These are phyloP conservation scores for Xylariales sp. DNA, from an alignment of 2,329 filamentous ascomycete species.

Conservation along the genomic window DNA sequence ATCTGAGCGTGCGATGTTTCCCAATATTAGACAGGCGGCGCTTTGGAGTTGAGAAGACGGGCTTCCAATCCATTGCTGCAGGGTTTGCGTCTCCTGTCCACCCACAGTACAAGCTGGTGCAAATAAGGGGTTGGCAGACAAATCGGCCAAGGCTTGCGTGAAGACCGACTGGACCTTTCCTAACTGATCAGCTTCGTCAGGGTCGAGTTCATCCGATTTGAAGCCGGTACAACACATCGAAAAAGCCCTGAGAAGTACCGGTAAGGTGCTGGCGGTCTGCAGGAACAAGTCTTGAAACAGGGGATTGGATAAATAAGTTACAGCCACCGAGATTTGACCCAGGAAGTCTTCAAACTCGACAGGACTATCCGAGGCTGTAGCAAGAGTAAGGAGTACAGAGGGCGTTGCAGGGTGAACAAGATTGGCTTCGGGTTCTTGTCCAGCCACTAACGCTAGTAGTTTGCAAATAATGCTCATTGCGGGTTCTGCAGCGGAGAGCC, in stretches of 20 bases:
- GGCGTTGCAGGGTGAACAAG: slow-evolving; percentile 42
- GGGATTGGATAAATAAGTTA: slow-evolving; percentile 52
- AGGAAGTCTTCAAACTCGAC: slow-evolving; percentile 52
- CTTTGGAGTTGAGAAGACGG: slow-evolving; percentile 42
- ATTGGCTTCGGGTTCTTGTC: slow-evolving; percentile 44
- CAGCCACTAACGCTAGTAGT: slow-evolving; percentile 48
- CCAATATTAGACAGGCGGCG: slow-evolving; percentile 56
- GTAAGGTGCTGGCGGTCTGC: slow-evolving; percentile 28
- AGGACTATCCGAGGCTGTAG: slow-evolving; percentile 31
- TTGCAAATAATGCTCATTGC: slow-evolving; percentile 52
- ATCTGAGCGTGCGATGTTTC: slow-evolving; percentile 59
- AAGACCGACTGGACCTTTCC: slow-evolving; percentile 45
- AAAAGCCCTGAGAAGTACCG: slow-evolving; percentile 43
- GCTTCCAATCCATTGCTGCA: slow-evolving; percentile 44
- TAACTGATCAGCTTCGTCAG: slow-evolving; percentile 41
- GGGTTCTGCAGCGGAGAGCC: slow-evolving; percentile 33
- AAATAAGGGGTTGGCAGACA: slow-evolving; percentile 47
- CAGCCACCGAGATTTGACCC: slow-evolving; percentile 44
- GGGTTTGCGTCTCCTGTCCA: slow-evolving; percentile 33
- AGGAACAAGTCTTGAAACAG: slow-evolving; percentile 47
- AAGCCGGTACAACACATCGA: slow-evolving; percentile 42
- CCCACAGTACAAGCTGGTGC: slow-evolving; percentile 34
- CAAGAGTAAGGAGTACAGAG: slow-evolving; percentile 44
- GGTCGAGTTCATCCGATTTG: slow-evolving; percentile 35
- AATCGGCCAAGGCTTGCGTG: slow-evolving; percentile 45